These are phyloP conservation scores for Aureobasidium sp. DNA, from an alignment of 2,329 filamentous ascomycete species.

Conservation along the genomic window DNA sequence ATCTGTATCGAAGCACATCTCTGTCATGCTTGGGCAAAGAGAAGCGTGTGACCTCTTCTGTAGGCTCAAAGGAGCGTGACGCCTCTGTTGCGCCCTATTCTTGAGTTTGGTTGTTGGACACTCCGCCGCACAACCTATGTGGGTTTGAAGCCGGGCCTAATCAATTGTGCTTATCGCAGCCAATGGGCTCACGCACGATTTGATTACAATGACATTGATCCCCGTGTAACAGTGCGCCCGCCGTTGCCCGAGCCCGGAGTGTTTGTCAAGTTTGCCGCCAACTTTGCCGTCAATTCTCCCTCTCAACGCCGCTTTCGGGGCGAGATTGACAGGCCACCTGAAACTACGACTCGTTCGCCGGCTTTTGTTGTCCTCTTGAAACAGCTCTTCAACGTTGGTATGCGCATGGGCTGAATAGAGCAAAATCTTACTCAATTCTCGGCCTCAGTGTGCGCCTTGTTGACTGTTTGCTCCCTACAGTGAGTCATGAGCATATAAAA, in stretches of 20 bases:
- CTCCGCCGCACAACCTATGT: slow-evolving; percentile 7
- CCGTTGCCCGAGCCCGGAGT: not conserved
- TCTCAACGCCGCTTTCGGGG: slow-evolving; percentile 12
- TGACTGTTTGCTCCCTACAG: not conserved
- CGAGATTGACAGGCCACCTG: not conserved
- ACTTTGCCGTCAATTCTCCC: not conserved
- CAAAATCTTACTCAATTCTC: not conserved
- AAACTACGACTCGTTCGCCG: slow-evolving; percentile 3
- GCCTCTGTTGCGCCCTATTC: slow-evolving; percentile 2
- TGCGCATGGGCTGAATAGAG: not conserved
- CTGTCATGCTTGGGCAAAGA: not conserved
- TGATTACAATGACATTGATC: slow-evolving; percentile 13
- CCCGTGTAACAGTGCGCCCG: slow-evolving; percentile 11
- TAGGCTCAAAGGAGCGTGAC: not conserved
- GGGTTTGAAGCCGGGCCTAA: slow-evolving; percentile 9
- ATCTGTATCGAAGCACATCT: not conserved
- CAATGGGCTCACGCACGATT: slow-evolving; percentile 9
- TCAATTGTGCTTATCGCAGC: slow-evolving; percentile 13
- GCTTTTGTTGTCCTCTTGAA: not conserved
- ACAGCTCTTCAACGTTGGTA: slow-evolving; percentile 4
- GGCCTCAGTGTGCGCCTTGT: not conserved
- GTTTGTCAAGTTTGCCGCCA: slow-evolving; percentile 6
- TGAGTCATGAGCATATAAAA: slow-evolving; percentile 6
- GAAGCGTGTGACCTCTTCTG: not conserved
- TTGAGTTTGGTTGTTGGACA: slow-evolving; percentile 7